Percentiles rank a stretch among this genome's conserved stretches.
phyloP scores from a whole-genome alignment of 2,329 filamentous ascomycete genomes.

The Plectosphaerella cucumerina region DNA sequence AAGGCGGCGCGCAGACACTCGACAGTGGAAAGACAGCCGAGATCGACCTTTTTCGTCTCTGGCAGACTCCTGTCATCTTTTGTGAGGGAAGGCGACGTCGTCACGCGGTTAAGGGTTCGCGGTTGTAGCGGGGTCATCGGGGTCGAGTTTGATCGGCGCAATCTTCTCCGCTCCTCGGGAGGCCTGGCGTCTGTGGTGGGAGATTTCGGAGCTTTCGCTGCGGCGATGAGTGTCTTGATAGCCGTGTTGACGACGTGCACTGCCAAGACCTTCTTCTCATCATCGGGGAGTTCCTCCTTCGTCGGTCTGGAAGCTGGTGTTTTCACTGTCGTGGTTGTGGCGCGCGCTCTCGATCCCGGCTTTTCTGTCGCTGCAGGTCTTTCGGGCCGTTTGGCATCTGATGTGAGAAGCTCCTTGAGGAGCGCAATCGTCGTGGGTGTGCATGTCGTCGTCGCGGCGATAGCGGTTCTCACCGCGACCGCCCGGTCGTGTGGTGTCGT shows the following conservation, averaged over 20 bases:
- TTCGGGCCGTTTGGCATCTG: conserved; percentile 20
- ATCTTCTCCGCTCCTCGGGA: conserved; percentile 24
- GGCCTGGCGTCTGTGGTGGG: neutral
- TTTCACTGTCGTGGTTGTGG: conserved; percentile 19
- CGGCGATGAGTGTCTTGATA: conserved; percentile 65
- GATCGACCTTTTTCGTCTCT: conserved; percentile 22
- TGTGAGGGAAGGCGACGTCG: conserved; percentile 42
- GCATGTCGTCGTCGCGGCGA: conserved; percentile 50
- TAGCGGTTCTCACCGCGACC: conserved; percentile 49
- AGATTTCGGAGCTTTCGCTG: conserved; percentile 45
- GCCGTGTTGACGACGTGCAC: conserved; percentile 70
- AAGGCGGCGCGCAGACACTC: conserved; percentile 70
- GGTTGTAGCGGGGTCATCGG: conserved; percentile 59
- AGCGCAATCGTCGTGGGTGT: conserved; percentile 43
- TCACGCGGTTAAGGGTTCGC: conserved; percentile 55
- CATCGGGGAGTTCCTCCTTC: conserved; percentile 41
- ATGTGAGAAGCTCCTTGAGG: conserved; percentile 41
- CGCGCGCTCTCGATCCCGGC: conserved; percentile 19
- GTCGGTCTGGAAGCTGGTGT: conserved; percentile 21
- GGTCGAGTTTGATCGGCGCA: conserved; percentile 53
- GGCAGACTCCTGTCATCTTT: conserved; percentile 15
- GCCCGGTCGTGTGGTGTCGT: conserved; percentile 34
- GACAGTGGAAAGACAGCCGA: conserved; percentile 51
- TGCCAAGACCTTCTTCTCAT: conserved; percentile 63
- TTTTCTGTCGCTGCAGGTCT: conserved; percentile 14